These are phyloP conservation scores for Glutinoglossum americanum DNA, from an alignment of 495 filamentous ascomycete species.

Conservation along the genomic window DNA sequence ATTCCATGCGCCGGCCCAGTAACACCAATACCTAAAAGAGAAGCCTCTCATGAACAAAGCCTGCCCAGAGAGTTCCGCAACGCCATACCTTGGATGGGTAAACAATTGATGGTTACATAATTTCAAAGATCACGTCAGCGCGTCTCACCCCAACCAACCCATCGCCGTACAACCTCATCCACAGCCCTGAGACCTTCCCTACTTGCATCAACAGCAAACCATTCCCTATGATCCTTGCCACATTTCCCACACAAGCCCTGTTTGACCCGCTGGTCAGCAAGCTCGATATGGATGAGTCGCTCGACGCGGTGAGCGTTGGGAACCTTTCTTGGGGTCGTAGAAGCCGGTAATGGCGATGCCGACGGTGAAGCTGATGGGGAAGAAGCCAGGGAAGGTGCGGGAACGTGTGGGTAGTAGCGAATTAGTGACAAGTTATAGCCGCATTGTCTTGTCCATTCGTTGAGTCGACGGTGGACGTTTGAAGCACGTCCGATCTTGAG, in stretches of 20 bases:
- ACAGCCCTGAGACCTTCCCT: conserved; percentile 48
- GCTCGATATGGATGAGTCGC: conserved; percentile 73
- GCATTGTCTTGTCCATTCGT: conserved; percentile 86
- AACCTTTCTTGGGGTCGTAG: conserved; percentile 31
- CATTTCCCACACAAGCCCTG: conserved; percentile 47
- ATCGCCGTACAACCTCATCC: conserved; percentile 68
- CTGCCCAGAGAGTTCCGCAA: background rate
- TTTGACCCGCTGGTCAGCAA: conserved; percentile 43
- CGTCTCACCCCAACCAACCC: conserved; percentile 60
- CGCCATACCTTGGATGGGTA: background rate
- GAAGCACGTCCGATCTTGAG: conserved; percentile 82
- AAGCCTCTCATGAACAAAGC: background rate
- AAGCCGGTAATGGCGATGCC: conserved; percentile 10
- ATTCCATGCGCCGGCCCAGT: background rate
- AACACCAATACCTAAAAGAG: background rate
- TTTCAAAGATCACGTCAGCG: background rate
- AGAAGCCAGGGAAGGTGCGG: conserved; percentile 24
- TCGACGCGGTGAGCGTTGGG: conserved; percentile 80
- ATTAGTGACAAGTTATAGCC: conserved; percentile 68
- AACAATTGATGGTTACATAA: background rate
- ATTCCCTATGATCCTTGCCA: conserved; percentile 77
- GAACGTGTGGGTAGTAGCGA: conserved; percentile 73
- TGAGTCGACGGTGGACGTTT: conserved; percentile 78
- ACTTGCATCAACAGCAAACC: conserved; percentile 77
- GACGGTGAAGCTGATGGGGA: conserved; percentile 14